Conservation (phyloP, 1,284 basidiomycete genomes). For the Marasmius tenuissimus region DNA sequence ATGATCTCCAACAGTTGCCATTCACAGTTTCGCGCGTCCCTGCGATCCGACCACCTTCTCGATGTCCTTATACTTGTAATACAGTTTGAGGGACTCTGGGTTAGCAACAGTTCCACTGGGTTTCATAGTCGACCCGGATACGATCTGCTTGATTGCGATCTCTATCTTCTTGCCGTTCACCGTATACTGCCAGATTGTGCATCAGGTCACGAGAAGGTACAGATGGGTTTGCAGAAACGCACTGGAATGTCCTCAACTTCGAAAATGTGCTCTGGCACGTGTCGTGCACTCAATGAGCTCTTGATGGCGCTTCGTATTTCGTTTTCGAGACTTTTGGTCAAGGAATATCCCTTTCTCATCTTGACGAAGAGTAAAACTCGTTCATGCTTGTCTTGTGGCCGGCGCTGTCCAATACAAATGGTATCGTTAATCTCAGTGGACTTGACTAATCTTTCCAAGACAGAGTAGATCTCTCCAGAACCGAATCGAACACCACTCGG, state of each 20-base stretch:
- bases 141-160: constrained; percentile 71
- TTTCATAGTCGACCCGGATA: constrained; percentile 57
- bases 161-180: constrained; percentile 75
- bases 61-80: constrained; percentile 58
- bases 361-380: constrained; percentile 84
- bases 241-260: constrained; percentile 66
- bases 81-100: constrained; percentile 58
- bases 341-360: constrained; percentile 55
- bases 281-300: constrained; percentile 66
- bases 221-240: constrained; percentile 21
- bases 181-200: constrained; percentile 49
- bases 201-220: not conserved
- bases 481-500: constrained; percentile 89
- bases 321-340: constrained; percentile 47
- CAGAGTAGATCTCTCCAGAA: constrained; percentile 81
- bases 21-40: not conserved
- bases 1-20: not conserved
- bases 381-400: constrained; percentile 74
- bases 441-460: constrained; percentile 59
- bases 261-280: constrained; percentile 72
- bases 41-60: constrained; percentile 21
- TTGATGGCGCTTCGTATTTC: constrained; percentile 63
- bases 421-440: constrained; percentile 62
- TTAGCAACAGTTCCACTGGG: constrained; percentile 72
- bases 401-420: constrained; percentile 80